A percentile compares a stretch with the other conserved stretches of the same genome.
These are phyloP conservation scores for Uronychia setigera DNA, from an alignment of 73 alveolate genomes.

Conservation along the genomic window DNA sequence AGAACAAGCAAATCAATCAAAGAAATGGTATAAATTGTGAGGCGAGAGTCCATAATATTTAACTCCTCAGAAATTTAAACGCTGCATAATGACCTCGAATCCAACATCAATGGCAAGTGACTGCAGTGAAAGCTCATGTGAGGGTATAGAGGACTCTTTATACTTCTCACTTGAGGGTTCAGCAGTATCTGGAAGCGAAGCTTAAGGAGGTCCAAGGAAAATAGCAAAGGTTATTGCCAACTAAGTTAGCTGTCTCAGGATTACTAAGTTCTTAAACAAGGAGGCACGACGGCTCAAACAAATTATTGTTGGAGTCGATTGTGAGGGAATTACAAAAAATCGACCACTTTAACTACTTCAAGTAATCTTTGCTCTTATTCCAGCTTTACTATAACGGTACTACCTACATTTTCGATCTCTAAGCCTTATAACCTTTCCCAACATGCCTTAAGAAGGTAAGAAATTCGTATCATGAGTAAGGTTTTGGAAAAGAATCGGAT, in stretches of 20 bases:
- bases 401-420: slow-evolving; percentile 35
- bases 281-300: neutral
- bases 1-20: too few species aligned
- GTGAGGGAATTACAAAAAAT: slow-evolving; percentile 47
- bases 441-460: slow-evolving; percentile 8
- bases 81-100: neutral
- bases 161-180: neutral
- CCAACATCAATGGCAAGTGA: neutral
- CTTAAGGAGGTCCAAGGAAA: neutral
- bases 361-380: neutral
- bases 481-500: slow-evolving; percentile 33
- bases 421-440: slow-evolving; percentile 23
- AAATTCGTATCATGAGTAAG: neutral
- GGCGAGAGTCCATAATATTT: neutral
- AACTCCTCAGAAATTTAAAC: slow-evolving; percentile 1
- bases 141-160: neutral
- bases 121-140: neutral
- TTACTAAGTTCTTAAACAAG: neutral
- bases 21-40: too few species aligned
- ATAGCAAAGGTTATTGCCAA: neutral
- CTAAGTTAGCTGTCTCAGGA: neutral
- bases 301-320: slow-evolving; percentile 46
- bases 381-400: slow-evolving; percentile 52
- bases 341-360: slow-evolving; percentile 38
- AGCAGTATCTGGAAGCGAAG: neutral